Base-by-base conservation (phyloP, 768 basidiomycete species). In the Chiua virens region DNA sequence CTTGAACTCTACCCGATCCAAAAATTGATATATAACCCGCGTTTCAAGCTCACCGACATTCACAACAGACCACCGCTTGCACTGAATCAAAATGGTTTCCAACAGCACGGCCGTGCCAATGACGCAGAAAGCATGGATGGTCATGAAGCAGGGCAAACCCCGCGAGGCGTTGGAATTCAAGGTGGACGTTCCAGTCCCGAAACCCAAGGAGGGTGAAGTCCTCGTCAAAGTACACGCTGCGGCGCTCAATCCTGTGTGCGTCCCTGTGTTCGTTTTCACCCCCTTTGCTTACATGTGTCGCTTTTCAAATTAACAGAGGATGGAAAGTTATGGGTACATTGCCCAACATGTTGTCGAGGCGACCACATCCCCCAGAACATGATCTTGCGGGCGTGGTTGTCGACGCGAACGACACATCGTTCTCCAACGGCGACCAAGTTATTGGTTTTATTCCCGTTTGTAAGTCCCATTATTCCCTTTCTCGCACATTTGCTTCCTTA, bases 221-320 rank as follows among this genome's bases (percentile, higher is more conserved):
- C 73, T 83, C 14, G 71, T 86, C 44, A 73, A 74, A 50, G 73
- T 84, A 4, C 67, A 70, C 21, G 78, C 81, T 10, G 78, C 76
- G 0, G 84, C 85, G 0, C 70, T 90, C 37, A 92, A 92, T 59
- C 87, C 87, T 2, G 75, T 83, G 82, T 86, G 64, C 53, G 78
- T 50, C 4, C 60, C 32, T 27, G n/a, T 36, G 5, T 4, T 30
- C 8, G 4, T 30, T 2, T 21, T n/a, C 18, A 7, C 20, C 7
- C 9, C 3, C 14, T 36, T 17, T 7, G 23, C 38, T 46, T 14
- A 34, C 42, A 28, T 23, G 34, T 2, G 20, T 1, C 3, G 42
- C 27, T 0, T 25, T 48, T 35, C n/a, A 42, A n/a, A 20, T n/a
- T 6, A 25, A 5, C n/a, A 87, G 86, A 32, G 83, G 79, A 0